phyloP scores from a whole-genome alignment of 1,284 basidiomycete species.

The Bjerkandera adusta region DNA sequence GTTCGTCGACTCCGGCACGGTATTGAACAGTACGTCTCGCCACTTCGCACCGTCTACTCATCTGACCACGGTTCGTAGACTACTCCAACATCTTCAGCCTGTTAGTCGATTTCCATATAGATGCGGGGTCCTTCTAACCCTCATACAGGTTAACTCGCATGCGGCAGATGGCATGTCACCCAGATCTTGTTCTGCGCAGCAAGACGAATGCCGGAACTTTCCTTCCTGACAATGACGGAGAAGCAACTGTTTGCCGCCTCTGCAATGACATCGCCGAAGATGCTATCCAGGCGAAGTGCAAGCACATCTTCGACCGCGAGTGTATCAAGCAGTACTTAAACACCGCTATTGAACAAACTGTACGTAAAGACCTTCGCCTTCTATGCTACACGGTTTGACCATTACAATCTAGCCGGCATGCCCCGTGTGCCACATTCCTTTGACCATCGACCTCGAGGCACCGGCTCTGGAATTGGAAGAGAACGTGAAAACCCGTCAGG shows the following conservation, averaged over 20 bases:
- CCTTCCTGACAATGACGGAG: constrained; percentile 54
- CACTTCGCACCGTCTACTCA: constrained; percentile 10
- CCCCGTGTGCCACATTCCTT: constrained; percentile 90
- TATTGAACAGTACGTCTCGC: constrained; percentile 78
- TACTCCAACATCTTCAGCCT: constrained; percentile 95
- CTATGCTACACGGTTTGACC: constrained; percentile 4
- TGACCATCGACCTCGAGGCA: constrained; percentile 95
- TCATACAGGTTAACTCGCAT: constrained; percentile 75
- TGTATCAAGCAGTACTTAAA: constrained; percentile 95
- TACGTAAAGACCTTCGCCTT: constrained; percentile 33
- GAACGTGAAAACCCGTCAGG: constrained; percentile 73
- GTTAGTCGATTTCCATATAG: constrained; percentile 37
- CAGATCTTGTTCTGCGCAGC: constrained; percentile 92
- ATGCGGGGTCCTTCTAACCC: background rate
- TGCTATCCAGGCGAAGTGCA: constrained; percentile 90
- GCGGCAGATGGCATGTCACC: constrained; percentile 96
- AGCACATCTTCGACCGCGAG: constrained; percentile 90
- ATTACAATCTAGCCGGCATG: constrained; percentile 71
- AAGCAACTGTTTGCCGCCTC: constrained; percentile 86
- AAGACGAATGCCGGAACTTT: constrained; percentile 72
- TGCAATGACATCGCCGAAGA: constrained; percentile 98
- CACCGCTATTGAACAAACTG: constrained; percentile 68
- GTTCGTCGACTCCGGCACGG: constrained; percentile 88
- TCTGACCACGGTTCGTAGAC: constrained; percentile 52
- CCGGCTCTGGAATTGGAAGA: constrained; percentile 86